phyloP scores from a whole-genome alignment of 2,329 filamentous ascomycete species.

The Clonostachys solani region DNA sequence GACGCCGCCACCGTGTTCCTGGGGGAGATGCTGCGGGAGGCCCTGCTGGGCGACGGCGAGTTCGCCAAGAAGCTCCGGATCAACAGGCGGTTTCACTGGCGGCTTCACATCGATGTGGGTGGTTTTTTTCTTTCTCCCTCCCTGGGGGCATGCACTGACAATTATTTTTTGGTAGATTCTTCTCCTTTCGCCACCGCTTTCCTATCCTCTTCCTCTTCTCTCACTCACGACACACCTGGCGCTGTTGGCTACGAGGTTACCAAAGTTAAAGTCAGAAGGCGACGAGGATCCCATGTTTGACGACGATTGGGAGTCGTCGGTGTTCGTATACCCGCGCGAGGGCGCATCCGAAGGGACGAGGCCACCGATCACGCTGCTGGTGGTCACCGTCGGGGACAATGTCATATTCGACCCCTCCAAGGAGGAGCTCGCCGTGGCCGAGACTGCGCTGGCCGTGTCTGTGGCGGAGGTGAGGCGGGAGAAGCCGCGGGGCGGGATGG shows the following conservation, averaged over 20 bases:
- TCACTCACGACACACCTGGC: constrained; percentile 92
- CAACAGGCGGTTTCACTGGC: constrained; percentile 92
- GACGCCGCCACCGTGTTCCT: constrained; percentile 86
- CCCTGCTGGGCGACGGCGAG: constrained; percentile 68
- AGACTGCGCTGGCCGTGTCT: constrained; percentile 82
- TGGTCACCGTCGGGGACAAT: constrained; percentile 80
- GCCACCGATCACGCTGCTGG: constrained; percentile 86
- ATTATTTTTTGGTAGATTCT: constrained; percentile 58
- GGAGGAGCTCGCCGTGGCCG: constrained; percentile 91
- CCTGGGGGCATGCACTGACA: not conserved
- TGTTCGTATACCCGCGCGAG: constrained; percentile 65
- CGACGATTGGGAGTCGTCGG: constrained; percentile 90
- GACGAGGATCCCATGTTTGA: constrained; percentile 98
- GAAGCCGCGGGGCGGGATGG: constrained; percentile 23
- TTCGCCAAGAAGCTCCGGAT: constrained; percentile 75
- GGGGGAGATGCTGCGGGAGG: constrained; percentile 83
- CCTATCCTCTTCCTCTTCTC: constrained; percentile 88
- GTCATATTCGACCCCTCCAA: constrained; percentile 90
- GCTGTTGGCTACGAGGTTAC: constrained; percentile 80
- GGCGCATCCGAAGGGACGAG: constrained; percentile 30
- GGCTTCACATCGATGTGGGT: constrained; percentile 87
- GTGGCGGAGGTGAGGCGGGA: constrained; percentile 57
- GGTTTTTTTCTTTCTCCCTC: not conserved
- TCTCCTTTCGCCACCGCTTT: constrained; percentile 86
- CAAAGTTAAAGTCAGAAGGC: constrained; percentile 77